Evolutionary conservation across 176 grass and related monocot species (phyloP), one percentile per base, ranked within the genome.

Genomic region (Paspalum vaginatum): DNA sequence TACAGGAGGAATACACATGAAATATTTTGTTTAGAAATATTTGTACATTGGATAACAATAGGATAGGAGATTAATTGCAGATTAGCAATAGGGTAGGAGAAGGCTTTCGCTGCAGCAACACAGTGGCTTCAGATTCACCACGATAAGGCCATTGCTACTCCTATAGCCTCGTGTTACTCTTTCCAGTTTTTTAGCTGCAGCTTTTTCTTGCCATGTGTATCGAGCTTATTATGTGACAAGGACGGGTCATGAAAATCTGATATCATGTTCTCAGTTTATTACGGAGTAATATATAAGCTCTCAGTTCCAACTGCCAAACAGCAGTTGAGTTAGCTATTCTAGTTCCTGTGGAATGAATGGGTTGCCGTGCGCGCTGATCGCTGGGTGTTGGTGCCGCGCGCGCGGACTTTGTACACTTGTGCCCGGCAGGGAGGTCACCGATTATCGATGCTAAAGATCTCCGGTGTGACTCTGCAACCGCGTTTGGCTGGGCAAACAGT

Each of bases 1-100:
- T 64, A 77, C 44, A 85, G 71, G 64, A 85, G 71, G 64, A 63
- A 77, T 77, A 80, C 59, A 84, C 26, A 80, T 57, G 49, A 71
- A 8, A 48, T 15, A 54, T 65, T 57, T 71, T 62, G 57, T 41
- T 76, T 42, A 85, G 77, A 24, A 58, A 59, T 75, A 37, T 57
- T 21, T 85, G 87, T 89, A 85, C 72, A 89, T 89, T 81, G 41
- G 77, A 74, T 69, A 77, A 69, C 44, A 70, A 44, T 22, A 70
- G 42, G 45, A 65, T 42, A 85, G 43, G 71, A 72, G n/a, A 72
- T 81, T 77, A n/a, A 18, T 89, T 81, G 40, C 78, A 78, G 24
- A 43, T 79, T 84, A 88, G 71, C 63, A 43, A 80, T 62, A 80
- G 77, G 58, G 8, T 27, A 51, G 72, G 63, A 74, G 43, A 68